Evolutionary conservation across 2,329 filamentous ascomycete species (phyloP).

Genomic region (Fusarium nodosum): DNA sequence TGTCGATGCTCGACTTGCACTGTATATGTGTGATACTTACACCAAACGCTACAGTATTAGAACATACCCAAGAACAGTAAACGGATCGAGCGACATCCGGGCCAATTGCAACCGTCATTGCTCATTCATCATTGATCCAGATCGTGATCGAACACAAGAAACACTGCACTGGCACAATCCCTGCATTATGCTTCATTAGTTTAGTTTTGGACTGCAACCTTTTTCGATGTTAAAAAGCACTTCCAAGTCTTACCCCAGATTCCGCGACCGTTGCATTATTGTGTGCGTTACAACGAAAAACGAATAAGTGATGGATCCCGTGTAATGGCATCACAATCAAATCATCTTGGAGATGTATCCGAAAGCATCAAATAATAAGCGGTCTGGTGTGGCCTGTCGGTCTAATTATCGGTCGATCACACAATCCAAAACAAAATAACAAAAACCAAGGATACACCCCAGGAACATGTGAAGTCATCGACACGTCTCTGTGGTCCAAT

Average conservation of each 20-base stretch:
- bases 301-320: constrained; percentile 1
- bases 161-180: constrained; percentile 32
- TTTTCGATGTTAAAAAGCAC: neutral
- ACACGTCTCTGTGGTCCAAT: constrained; percentile 44
- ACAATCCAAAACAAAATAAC: constrained; percentile 27
- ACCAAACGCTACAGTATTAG: constrained; percentile 27
- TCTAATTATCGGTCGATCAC: constrained; percentile 14
- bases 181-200: constrained; percentile 30
- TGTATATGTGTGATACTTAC: constrained; percentile 3
- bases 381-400: constrained; percentile 29
- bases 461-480: constrained; percentile 48
- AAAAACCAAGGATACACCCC: constrained; percentile 26
- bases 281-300: constrained; percentile 17
- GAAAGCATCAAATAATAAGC: constrained; percentile 22
- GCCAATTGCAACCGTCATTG: constrained; percentile 29
- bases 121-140: constrained; percentile 33
- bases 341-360: neutral
- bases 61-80: neutral
- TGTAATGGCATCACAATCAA: constrained; percentile 7
- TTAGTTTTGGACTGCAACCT: constrained; percentile 18
- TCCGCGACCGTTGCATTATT: constrained; percentile 24
- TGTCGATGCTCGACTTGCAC: constrained; percentile 14
- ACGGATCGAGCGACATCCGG: constrained; percentile 35
- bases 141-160: constrained; percentile 35
- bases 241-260: constrained; percentile 39